Conservation (phyloP, 2,329 filamentous ascomycete species). For the Fusarium veterinarium region DNA sequence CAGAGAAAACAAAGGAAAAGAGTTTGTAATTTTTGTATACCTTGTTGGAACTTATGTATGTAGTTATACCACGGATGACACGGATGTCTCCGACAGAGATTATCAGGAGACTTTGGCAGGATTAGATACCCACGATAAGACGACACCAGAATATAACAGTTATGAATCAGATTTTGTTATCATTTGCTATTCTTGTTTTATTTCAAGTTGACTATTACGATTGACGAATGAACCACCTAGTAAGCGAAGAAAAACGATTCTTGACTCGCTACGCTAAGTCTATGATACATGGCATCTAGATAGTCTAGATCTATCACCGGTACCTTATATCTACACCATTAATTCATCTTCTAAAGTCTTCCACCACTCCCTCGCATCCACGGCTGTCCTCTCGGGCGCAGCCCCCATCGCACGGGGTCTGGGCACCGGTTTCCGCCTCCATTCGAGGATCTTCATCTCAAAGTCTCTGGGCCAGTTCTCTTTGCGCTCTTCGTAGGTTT, state of each 20-base stretch:
- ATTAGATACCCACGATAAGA: conserved; percentile 36
- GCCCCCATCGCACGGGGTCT: conserved; percentile 32
- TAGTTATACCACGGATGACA: conserved; percentile 17
- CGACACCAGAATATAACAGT: not conserved
- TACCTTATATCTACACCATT: conserved; percentile 38
- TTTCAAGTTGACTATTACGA: not conserved
- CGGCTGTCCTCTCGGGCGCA: conserved; percentile 37
- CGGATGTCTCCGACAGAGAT: not conserved
- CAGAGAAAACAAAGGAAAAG: conserved; percentile 3
- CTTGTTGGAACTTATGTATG: conserved; percentile 25
- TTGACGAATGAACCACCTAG: not conserved
- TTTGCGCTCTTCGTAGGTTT: conserved; percentile 12
- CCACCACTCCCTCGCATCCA: conserved; percentile 45
- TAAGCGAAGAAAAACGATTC: not conserved
- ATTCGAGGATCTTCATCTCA: conserved; percentile 40
- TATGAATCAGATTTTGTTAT: not conserved
- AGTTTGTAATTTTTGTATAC: conserved; percentile 11
- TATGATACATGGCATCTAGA: not conserved
- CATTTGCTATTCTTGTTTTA: not conserved
- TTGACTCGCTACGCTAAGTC: not conserved
- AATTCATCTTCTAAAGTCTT: conserved; percentile 46
- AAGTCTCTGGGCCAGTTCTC: conserved; percentile 39
- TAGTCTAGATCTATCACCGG: conserved; percentile 1
- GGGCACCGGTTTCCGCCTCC: conserved; percentile 39
- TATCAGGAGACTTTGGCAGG: conserved; percentile 1